phyloP scores from a whole-genome alignment of 163 green algal species.

The Volvox carteri region DNA sequence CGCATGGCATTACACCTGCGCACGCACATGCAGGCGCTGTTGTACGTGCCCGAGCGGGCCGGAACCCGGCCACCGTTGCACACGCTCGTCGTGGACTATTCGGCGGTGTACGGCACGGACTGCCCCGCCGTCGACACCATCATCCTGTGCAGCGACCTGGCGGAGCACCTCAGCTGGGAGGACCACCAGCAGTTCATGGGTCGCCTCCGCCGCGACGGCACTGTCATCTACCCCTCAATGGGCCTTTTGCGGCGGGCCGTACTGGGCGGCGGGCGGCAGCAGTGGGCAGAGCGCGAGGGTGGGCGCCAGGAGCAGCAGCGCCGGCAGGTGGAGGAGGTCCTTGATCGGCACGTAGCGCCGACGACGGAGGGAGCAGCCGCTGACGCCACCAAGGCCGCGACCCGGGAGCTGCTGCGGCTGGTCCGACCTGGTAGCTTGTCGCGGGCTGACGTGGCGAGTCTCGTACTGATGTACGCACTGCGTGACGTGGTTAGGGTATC shows the following conservation, averaged over 20 bases:
- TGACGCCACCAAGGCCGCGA: neutral
- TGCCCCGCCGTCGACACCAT: conserved; percentile 71
- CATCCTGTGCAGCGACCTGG: conserved; percentile 66
- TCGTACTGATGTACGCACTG: conserved; percentile 27
- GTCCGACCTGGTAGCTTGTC: neutral
- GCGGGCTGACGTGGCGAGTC: neutral
- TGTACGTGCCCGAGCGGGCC: conserved; percentile 66
- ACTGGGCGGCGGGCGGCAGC: neutral
- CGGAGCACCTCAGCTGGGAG: conserved; percentile 41
- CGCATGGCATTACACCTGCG: too few relatives aligned
- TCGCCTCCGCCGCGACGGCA: conserved; percentile 68
- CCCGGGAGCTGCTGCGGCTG: neutral
- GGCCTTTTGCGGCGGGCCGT: conserved; percentile 56
- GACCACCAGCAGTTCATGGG: conserved; percentile 75
- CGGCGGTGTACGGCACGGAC: conserved; percentile 68
- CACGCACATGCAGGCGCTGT: conserved; percentile 59
- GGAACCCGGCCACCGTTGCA: conserved; percentile 59
- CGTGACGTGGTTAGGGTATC: neutral
- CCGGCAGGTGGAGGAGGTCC: conserved; percentile 1
- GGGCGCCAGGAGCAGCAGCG: neutral
- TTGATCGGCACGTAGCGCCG: neutral
- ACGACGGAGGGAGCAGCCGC: neutral
- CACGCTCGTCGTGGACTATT: conserved; percentile 74
- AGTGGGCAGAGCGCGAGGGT: neutral
- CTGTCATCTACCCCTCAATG: conserved; percentile 62